phyloP scores from a whole-genome alignment of 1,284 basidiomycete genomes.

The Dichomitus squalens region DNA sequence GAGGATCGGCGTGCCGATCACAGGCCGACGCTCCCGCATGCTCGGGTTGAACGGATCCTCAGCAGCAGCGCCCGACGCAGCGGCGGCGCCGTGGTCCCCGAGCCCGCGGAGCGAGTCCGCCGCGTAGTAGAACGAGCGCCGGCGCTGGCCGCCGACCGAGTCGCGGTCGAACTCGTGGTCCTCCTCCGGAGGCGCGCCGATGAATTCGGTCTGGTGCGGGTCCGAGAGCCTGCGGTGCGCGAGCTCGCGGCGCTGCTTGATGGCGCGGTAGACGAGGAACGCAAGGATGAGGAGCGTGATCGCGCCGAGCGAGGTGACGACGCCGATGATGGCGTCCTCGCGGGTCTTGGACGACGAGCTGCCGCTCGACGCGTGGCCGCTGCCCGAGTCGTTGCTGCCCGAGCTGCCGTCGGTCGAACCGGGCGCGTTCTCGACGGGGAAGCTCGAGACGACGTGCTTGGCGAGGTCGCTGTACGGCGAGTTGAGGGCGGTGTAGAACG shows the following conservation, averaged over 20 bases:
- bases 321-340: slow-evolving; percentile 80
- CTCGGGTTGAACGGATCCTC: slow-evolving; percentile 24
- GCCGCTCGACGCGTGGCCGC: slow-evolving; percentile 4
- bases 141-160: slow-evolving; percentile 66
- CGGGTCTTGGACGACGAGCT: slow-evolving; percentile 42
- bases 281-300: slow-evolving; percentile 67
- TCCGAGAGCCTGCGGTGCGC: slow-evolving; percentile 67
- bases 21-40: slow-evolving; percentile 34
- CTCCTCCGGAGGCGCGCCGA: slow-evolving; percentile 49
- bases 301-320: slow-evolving; percentile 73
- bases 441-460: slow-evolving; percentile 58
- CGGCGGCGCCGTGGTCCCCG: slow-evolving; percentile 26
- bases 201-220: slow-evolving; percentile 33
- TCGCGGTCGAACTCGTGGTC: slow-evolving; percentile 76
- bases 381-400: slow-evolving; percentile 25
- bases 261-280: slow-evolving; percentile 62
- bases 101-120: slow-evolving; percentile 75
- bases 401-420: slow-evolving; percentile 32
- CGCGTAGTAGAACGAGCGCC: slow-evolving; percentile 81
- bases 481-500: slow-evolving; percentile 55
- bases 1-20: slow-evolving; percentile 34
- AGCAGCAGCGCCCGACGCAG: background rate
- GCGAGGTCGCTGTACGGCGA: slow-evolving; percentile 54
- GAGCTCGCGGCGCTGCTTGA: slow-evolving; percentile 60
- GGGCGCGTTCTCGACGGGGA: slow-evolving; percentile 45